Base-by-base conservation (phyloP, 495 filamentous ascomycete species). In the Letharia lupina region DNA sequence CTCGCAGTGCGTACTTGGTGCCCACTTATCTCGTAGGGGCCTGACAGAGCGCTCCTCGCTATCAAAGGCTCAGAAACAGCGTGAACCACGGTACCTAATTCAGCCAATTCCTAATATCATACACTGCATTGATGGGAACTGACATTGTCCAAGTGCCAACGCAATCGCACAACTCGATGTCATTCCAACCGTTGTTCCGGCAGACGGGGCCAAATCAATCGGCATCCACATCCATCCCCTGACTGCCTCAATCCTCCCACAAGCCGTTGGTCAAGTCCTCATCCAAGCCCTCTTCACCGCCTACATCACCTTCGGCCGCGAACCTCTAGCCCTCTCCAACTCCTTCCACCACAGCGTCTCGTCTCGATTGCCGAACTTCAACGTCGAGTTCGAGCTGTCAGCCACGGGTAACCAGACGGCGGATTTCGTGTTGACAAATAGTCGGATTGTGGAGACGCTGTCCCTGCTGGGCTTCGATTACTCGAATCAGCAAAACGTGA, bases 371-470 rank as follows among this genome's bases (percentile, higher is more conserved):
- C 54, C 54, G 7, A 57, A 37, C 5, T 57, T 57, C 54, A 57
- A 57, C 33, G 54, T 57, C 54, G 31, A 57, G 16, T 57, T 57
- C 6, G 0, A 57, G 33, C 0, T 57, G 54, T 18, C 33, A 7
- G 31, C 54, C 3, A 57, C 12, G 15, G 54, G 31, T 0, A 16
- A 57, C 8, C 54, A 57, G 33, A 57, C 54, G 15, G 54, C 33
- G 31, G 54, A 57, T 16, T 57, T 35, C 8, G 16, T 57, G 18
- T 57, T 57, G 31, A 57, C 54, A 7, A 37, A 57, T 20, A 35
- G 54, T 33, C 54, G 54, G 54, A n/a, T 57, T 7, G 54, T n/a
- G 33, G 54, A 57, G 31, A 57, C 54, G 31, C 33, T 57, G 13
- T 57, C 54, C 15, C 54, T 57, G 16, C 54, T 57, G 31, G 54